Conservation (phyloP, 352 stramenopile genomes). For the Lagenidium giganteum region DNA sequence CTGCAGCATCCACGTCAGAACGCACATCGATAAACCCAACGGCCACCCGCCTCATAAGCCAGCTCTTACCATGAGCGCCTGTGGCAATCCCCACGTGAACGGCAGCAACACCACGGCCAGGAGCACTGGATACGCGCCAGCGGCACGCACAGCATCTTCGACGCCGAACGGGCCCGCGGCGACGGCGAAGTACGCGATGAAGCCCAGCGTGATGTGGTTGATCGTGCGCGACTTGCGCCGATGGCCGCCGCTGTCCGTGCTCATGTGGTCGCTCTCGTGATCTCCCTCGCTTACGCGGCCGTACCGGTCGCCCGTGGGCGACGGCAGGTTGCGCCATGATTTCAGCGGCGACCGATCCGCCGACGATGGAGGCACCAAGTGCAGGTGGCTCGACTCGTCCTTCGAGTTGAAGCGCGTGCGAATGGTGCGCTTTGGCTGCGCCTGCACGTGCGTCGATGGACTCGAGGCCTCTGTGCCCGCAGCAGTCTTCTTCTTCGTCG, state of each 20-base stretch:
- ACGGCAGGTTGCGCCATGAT: slow-evolving; percentile 51
- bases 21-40: no score
- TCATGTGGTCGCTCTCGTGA: slow-evolving; percentile 31
- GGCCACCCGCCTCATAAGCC: no score
- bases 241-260: slow-evolving; percentile 2
- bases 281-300: slow-evolving; percentile 30
- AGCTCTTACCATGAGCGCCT: slow-evolving; percentile 58
- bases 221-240: slow-evolving; percentile 48
- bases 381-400: slow-evolving; percentile 33
- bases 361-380: slow-evolving; percentile 53
- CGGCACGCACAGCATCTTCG: slow-evolving; percentile 55
- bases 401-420: slow-evolving; percentile 44
- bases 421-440: slow-evolving; percentile 15
- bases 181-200: slow-evolving; percentile 72
- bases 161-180: slow-evolving; percentile 61
- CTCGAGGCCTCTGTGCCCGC: no score
- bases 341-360: slow-evolving; percentile 54
- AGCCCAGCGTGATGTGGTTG: slow-evolving; percentile 66
- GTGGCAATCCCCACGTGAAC: slow-evolving; percentile 64
- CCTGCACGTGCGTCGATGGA: not conserved
- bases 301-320: slow-evolving; percentile 19
- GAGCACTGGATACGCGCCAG: slow-evolving; percentile 49
- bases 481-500: slow-evolving; percentile 1
- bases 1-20: slow-evolving; percentile 14
- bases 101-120: slow-evolving; percentile 52